Evolutionary conservation across 371 early-diverging fungal genomes (phyloP).

Genomic region (Mucor plumbeus): DNA sequence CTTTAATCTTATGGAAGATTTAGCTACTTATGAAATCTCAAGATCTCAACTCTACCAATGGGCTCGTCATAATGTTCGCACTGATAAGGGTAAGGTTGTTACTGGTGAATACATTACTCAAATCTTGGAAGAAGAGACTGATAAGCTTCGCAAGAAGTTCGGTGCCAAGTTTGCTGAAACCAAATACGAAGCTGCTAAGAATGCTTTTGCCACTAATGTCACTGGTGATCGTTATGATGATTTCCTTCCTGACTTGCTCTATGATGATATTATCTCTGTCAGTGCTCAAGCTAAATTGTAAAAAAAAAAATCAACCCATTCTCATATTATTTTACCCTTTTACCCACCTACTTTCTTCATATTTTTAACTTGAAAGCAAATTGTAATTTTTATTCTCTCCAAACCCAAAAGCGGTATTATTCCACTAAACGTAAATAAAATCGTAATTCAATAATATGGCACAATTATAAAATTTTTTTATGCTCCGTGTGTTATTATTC

Average conservation of each 20-base stretch:
- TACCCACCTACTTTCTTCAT: background rate
- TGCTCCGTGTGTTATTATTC: too few species aligned
- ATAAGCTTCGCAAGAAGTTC: slow-evolving; percentile 67
- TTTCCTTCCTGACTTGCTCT: slow-evolving; percentile 88
- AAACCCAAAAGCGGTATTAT: background rate
- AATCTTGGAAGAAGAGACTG: slow-evolving; percentile 76
- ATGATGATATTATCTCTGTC: slow-evolving; percentile 71
- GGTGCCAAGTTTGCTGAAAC: slow-evolving; percentile 65
- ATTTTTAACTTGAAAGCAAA: background rate
- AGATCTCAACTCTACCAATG: slow-evolving; percentile 97
- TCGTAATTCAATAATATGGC: background rate
- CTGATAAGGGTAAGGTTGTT: slow-evolving; percentile 79
- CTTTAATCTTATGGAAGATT: slow-evolving; percentile 57
- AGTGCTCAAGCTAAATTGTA: slow-evolving; percentile 31
- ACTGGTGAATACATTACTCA: slow-evolving; percentile 77
- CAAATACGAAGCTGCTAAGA: slow-evolving; percentile 82
- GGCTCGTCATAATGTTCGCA: slow-evolving; percentile 86
- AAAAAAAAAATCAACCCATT: slow-evolving; percentile 4
- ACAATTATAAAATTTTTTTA: too few species aligned
- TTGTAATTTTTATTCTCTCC: slow-evolving; percentile 1
- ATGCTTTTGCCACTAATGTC: slow-evolving; percentile 79
- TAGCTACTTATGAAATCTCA: slow-evolving; percentile 95
- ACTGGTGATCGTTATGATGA: slow-evolving; percentile 85
- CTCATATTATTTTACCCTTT: background rate
- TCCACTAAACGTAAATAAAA: background rate